These are phyloP conservation scores for Botrytis cinerea DNA, from an alignment of 2,329 filamentous ascomycete genomes.

Conservation along the genomic window DNA sequence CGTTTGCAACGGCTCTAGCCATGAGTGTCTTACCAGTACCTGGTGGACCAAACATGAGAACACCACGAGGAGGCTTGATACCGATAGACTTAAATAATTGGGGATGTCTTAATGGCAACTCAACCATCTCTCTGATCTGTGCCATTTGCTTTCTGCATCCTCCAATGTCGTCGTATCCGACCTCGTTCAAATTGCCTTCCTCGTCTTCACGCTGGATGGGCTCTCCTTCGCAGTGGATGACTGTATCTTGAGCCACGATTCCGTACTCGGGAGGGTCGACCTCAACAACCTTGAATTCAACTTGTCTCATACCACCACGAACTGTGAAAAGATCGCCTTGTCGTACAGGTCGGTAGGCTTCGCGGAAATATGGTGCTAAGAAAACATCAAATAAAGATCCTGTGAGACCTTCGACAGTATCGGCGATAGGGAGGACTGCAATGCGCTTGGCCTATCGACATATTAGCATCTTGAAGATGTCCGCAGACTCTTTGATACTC, in stretches of 20 bases:
- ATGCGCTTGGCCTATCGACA: conserved; percentile 86
- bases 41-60: conserved; percentile 92
- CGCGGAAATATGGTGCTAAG: conserved; percentile 98
- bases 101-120: conserved; percentile 92
- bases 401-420: conserved; percentile 96
- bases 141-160: conserved; percentile 99
- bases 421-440: conserved; percentile 94
- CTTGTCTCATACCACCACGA: conserved; percentile 96
- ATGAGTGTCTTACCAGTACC: conserved; percentile 99
- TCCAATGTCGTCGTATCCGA: conserved; percentile 98
- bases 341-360: conserved; percentile 95
- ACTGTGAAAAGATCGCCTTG: conserved; percentile 98
- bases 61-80: conserved; percentile 98
- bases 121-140: conserved; percentile 97
- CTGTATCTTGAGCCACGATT: conserved; percentile 97
- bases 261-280: conserved; percentile 98
- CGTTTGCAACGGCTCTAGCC: conserved; percentile 97
- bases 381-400: conserved; percentile 98
- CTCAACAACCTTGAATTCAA: conserved; percentile 99
- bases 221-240: conserved; percentile 98
- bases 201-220: conserved; percentile 97
- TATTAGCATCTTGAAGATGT: conserved; percentile 33
- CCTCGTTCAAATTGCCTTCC: conserved; percentile 98
- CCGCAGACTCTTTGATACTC: conserved; percentile 47
- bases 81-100: conserved; percentile 99